A percentile compares a stretch with the other conserved stretches of the same genome.
phyloP scores from a whole-genome alignment of 805 yeast species.

The Priceomyces melissophilus region DNA sequence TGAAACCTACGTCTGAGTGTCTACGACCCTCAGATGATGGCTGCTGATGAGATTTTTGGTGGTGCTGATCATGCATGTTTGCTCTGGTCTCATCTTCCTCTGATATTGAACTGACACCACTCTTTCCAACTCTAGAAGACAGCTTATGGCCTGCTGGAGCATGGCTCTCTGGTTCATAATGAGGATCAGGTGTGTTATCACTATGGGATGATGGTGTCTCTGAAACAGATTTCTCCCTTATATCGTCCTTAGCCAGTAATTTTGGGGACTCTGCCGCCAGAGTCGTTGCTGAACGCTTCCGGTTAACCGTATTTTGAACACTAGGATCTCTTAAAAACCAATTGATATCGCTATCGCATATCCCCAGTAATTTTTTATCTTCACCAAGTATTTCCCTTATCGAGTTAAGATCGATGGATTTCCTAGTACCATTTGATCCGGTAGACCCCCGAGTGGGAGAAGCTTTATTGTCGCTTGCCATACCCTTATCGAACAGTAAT shows the following conservation, averaged over 20 bases:
- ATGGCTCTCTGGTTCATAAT: not conserved
- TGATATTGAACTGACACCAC: not conserved
- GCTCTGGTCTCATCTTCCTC: conserved; percentile 1
- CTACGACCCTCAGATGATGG: not conserved
- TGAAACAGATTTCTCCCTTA: not conserved
- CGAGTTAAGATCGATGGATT: conserved; percentile 16
- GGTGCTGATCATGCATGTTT: conserved; percentile 1
- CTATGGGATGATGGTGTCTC: conserved; percentile 1
- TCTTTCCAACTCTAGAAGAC: not conserved
- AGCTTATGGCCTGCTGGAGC: not conserved
- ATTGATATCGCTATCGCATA: conserved; percentile 44
- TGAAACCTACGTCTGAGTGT: not conserved
- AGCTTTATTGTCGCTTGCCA: conserved; percentile 1
- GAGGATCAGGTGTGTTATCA: not conserved
- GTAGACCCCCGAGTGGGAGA: not conserved
- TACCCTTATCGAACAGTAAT: too few species aligned
- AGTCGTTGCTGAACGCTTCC: not conserved
- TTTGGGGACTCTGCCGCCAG: not conserved
- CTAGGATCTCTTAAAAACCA: conserved; percentile 47
- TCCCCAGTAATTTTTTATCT: conserved; percentile 24
- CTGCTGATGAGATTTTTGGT: conserved; percentile 1
- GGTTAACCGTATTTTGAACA: conserved; percentile 3
- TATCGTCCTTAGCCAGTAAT: not conserved
- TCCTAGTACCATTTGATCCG: not conserved
- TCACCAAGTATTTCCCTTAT: conserved; percentile 22